Evolutionary conservation across 768 basidiomycete genomes (phyloP), one percentile per base, ranked within the genome.

Genomic region (Roridomyces roridus): DNA sequence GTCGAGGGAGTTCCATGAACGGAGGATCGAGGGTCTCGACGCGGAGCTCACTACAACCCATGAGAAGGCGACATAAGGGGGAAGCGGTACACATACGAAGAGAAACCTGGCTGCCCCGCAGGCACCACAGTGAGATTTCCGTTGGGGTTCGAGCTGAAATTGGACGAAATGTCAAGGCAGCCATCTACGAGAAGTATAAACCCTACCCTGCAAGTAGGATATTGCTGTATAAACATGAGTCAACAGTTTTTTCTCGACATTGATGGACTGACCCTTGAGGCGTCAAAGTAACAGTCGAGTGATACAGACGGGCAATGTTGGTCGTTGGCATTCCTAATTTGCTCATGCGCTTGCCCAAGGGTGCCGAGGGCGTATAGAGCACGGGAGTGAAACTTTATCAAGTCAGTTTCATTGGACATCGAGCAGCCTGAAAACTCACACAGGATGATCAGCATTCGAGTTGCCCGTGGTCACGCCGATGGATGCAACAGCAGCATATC

Each of bases 401-500:
- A 6, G 17, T 25, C 2, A 46, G n/a, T 14, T 7, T 28, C 12
- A 34, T 15, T 26, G 2, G 6, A 8, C 6, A 14, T 5, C 14
- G 4, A 41, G 20, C 24, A 45, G 15, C 9, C 8, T 4, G 20
- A 36, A 18, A 12, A 61, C 52, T 67, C 70, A 77, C 45, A 72
- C 67, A 10, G 80, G 79, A 66, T 76, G 68, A 55, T 78, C 75
- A 4, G 84, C 86, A 68, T 77, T 77, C 21, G 78, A 79, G 61
- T 72, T 67, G 23, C 73, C 77, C 5, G 74, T 63, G 2, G 70
- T 51, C 59, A 39, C 72, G 62, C 25, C 56, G 31, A 60, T 57
- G 20, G 57, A 72, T 57, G 11, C 68, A 65, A 48, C 31, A 54
- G 36, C 68, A 14, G 57, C 67, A 61, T 54, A 78, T 44, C 41